phyloP scores from a whole-genome alignment of 306 rosid genomes.

The Acacia acuminata region DNA sequence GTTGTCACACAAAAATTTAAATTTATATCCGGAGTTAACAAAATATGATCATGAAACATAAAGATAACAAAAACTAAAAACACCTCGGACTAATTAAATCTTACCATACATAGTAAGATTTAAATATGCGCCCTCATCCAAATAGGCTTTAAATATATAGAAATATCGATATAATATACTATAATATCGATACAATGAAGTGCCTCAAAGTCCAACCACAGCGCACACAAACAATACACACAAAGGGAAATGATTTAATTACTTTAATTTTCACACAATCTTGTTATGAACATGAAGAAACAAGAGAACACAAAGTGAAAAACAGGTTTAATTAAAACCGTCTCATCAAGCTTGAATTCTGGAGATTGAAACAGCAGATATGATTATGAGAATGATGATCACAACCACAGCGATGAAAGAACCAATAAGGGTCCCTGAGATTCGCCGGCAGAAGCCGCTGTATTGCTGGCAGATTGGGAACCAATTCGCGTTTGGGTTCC shows the following conservation, averaged over 20 bases:
- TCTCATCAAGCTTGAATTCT: constrained; percentile 25
- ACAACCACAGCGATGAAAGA: constrained; percentile 44
- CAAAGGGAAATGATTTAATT: not conserved
- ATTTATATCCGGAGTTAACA: not conserved
- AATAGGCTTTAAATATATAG: not conserved
- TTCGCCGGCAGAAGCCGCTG: constrained; percentile 46
- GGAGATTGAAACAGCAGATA: constrained; percentile 45
- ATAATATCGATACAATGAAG: too few species aligned
- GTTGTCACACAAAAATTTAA: not conserved
- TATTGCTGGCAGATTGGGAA: constrained; percentile 54
- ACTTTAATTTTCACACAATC: not conserved
- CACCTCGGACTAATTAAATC: not conserved
- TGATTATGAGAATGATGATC: constrained; percentile 44
- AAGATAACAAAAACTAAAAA: too few species aligned
- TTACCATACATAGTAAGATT: too few species aligned
- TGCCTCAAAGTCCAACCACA: not conserved
- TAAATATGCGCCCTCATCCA: not conserved
- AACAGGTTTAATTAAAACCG: not conserved
- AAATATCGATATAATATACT: not conserved
- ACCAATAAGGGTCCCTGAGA: constrained; percentile 59
- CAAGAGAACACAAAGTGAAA: not conserved
- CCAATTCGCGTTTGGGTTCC: constrained; percentile 56
- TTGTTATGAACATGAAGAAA: not conserved
- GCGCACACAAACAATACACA: not conserved
- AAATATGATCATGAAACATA: not conserved